phyloP scores from a whole-genome alignment of 257 asterid genomes.

The Nicotiana tabacum region DNA sequence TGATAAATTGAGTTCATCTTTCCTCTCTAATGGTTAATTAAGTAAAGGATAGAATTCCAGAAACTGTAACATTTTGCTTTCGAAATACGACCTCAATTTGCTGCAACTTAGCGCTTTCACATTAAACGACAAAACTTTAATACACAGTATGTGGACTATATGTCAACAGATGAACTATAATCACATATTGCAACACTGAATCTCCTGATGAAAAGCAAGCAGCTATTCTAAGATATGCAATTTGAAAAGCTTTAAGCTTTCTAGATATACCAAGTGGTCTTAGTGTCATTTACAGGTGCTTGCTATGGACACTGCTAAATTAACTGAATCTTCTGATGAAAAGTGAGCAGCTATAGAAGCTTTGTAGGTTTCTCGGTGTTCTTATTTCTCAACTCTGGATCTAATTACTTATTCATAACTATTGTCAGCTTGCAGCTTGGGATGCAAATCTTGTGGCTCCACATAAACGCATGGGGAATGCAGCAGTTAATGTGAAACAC shows the following conservation, averaged over 20 bases:
- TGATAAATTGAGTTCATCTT: slow-evolving; percentile 4
- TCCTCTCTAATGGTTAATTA: background rate
- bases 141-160: background rate
- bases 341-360: too few relatives aligned
- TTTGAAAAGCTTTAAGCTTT: background rate
- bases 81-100: background rate
- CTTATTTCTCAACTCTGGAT: background rate
- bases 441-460: slow-evolving; percentile 97
- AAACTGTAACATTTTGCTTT: background rate
- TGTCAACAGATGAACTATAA: background rate
- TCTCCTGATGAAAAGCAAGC: background rate
- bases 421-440: slow-evolving; percentile 90
- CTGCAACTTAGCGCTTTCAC: background rate
- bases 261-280: background rate
- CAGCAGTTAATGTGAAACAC: slow-evolving; percentile 57
- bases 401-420: background rate
- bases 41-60: background rate
- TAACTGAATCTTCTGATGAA: background rate
- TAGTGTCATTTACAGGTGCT: background rate
- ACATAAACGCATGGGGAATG: slow-evolving; percentile 98
- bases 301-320: background rate
- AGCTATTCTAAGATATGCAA: background rate
- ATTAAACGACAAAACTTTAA: background rate
- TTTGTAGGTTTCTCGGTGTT: background rate
- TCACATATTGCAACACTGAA: background rate